A percentile compares a stretch with the other conserved stretches of the same genome.
phyloP scores from a whole-genome alignment of 768 basidiomycete genomes.

The Candolleomyces aberdarensis region DNA sequence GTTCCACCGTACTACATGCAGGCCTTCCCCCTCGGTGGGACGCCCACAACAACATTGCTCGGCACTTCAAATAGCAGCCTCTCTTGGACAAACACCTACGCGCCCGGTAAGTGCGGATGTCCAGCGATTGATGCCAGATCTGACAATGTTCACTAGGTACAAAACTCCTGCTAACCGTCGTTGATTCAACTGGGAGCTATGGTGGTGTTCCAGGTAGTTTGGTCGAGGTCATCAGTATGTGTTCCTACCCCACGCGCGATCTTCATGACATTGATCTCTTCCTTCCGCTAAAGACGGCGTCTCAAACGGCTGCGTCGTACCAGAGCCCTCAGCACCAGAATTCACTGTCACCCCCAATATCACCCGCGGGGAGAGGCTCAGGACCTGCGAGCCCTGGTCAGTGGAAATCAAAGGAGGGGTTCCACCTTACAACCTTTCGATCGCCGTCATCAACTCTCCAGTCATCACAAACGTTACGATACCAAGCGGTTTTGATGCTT shows the following conservation, averaged over 20 bases:
- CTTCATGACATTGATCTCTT: neutral
- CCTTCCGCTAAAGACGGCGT: slow-evolving; percentile 23
- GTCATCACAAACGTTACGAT: slow-evolving; percentile 41
- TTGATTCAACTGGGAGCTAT: slow-evolving; percentile 40
- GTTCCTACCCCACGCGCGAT: neutral
- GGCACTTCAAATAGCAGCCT: slow-evolving; percentile 30
- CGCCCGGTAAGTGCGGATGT: slow-evolving; percentile 30
- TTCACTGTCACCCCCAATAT: slow-evolving; percentile 38
- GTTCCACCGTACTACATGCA: slow-evolving; percentile 41
- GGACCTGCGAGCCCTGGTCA: slow-evolving; percentile 48
- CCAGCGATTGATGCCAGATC: neutral
- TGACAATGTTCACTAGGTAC: slow-evolving; percentile 29
- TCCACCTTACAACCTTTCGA: slow-evolving; percentile 41
- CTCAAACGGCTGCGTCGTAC: slow-evolving; percentile 28
- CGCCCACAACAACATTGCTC: slow-evolving; percentile 29
- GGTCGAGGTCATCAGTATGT: slow-evolving; percentile 34
- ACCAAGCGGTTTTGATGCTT: slow-evolving; percentile 30
- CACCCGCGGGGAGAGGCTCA: slow-evolving; percentile 23
- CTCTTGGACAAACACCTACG: slow-evolving; percentile 36
- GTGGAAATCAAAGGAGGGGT: slow-evolving; percentile 40
- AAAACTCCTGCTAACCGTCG: slow-evolving; percentile 38
- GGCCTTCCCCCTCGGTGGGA: slow-evolving; percentile 34
- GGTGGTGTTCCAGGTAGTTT: slow-evolving; percentile 36
- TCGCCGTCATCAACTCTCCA: slow-evolving; percentile 35
- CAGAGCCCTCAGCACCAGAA: slow-evolving; percentile 15